Conservation (phyloP, 208 protist species). For the Vickermania spadyakhi region DNA sequence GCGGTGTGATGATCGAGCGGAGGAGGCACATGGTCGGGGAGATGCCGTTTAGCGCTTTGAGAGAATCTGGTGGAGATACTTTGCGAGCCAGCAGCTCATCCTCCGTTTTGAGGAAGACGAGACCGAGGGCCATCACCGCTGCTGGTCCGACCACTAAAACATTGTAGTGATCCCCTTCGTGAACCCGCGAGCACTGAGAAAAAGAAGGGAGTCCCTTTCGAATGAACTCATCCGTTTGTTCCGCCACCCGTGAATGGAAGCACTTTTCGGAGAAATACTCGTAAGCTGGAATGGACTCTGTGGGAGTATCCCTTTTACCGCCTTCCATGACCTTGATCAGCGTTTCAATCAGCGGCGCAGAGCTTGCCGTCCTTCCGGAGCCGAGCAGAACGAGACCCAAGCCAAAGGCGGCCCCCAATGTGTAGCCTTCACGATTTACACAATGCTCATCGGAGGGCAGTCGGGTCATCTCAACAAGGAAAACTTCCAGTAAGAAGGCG, state of each 20-base stretch:
- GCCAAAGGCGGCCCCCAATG: conserved; percentile 61
- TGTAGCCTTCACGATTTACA: conserved; percentile 67
- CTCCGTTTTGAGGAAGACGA: conserved; percentile 70
- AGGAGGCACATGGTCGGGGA: conserved; percentile 63
- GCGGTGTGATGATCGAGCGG: conserved; percentile 60
- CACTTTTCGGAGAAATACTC: conserved; percentile 33
- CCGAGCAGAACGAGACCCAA: conserved; percentile 72
- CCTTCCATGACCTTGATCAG: conserved; percentile 72
- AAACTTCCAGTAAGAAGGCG: conserved; percentile 67
- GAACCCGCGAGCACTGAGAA: conserved; percentile 57
- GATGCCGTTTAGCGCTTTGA: conserved; percentile 52
- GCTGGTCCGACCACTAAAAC: conserved; percentile 48
- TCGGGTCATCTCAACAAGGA: conserved; percentile 77
- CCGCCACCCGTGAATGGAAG: not conserved
- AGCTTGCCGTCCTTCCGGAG: conserved; percentile 32
- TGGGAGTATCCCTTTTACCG: conserved; percentile 29
- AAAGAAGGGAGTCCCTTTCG: conserved; percentile 36
- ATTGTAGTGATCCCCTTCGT: conserved; percentile 77
- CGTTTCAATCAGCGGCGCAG: conserved; percentile 42
- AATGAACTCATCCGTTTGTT: conserved; percentile 33
- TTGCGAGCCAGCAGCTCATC: conserved; percentile 31
- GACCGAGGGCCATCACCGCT: conserved; percentile 56
- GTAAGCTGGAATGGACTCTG: conserved; percentile 36
- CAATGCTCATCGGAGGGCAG: conserved; percentile 84
- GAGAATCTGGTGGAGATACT: conserved; percentile 35